Evolutionary conservation across 306 rosid species (phyloP), one percentile per base, ranked within the genome.

Genomic region (Cucurbita argyrosperma): DNA sequence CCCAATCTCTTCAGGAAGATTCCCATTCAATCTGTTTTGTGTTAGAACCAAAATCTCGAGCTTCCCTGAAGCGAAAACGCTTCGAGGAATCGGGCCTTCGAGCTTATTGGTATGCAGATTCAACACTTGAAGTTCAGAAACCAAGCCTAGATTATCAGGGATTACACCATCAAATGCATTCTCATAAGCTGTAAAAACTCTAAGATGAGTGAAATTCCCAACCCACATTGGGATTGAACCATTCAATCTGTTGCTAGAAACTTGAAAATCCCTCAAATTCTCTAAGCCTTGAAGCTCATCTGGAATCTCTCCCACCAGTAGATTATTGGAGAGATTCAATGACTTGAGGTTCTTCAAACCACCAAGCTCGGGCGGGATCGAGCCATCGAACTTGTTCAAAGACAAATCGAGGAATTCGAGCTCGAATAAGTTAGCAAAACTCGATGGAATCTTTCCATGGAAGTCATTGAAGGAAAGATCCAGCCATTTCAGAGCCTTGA

Each of bases 361-460:
- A 70, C 92, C 91, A 79, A 91, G 79, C 75, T 88, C 84, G 37
- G 74, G 80, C n/a, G 99, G 99, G 78, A 95, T 83, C 54, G 74
- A 81, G 55, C 97, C 97, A 55, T 80, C 86, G 78, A 94, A 89
- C 84, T 89, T 89, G 79, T 95, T 95, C 74, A 83, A 54, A 79
- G 96, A 89, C 84, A 95, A 82, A 81, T 95, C 99, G 52, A 95
- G 82, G 77, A 95, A 86, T 70, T 95, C 96, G 71, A 95, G 97
- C 84, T 87, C 87, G 72, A 88, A 80, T 62, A 95, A 83, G 39
- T 74, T 85, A 4, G 88, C 96, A 75, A 95, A 85, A 74, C 82
- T 83, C 52, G 83, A 76, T 70, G 96, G 96, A 82, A 94, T 87
- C 58, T 74, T 71, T 4, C 99, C 99, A 55, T 82, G 91, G 77